These are phyloP conservation scores for Sporodiniella umbellata DNA, from an alignment of 371 early-diverging fungal genomes.

Conservation along the genomic window DNA sequence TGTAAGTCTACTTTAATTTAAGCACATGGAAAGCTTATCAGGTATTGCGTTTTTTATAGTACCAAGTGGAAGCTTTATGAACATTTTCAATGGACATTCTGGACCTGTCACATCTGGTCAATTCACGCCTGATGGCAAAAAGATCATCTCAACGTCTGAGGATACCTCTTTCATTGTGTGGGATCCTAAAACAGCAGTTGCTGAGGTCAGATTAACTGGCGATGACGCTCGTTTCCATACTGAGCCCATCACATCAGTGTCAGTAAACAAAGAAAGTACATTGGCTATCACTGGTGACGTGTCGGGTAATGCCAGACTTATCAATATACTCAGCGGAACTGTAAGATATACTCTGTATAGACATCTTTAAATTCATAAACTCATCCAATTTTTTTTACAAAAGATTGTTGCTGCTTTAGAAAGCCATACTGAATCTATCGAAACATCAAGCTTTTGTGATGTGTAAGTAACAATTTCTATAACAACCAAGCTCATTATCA, in stretches of 20 bases:
- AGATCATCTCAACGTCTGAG: conserved; percentile 83
- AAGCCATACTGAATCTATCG: conserved; percentile 74
- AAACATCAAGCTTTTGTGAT: conserved; percentile 72
- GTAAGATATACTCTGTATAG: conserved; percentile 29
- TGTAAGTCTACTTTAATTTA: conserved; percentile 27
- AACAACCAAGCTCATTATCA: background rate
- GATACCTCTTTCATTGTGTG: conserved; percentile 85
- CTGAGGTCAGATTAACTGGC: conserved; percentile 56
- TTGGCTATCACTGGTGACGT: conserved; percentile 80
- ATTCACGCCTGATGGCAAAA: conserved; percentile 86
- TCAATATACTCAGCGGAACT: conserved; percentile 69
- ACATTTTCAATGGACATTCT: conserved; percentile 88
- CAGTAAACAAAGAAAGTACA: conserved; percentile 71
- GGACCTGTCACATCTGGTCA: conserved; percentile 82
- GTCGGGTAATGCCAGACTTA: conserved; percentile 74
- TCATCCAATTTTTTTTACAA: background rate
- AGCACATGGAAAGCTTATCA: too few relatives aligned
- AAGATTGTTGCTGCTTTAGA: conserved; percentile 77
- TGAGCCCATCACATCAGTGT: conserved; percentile 76
- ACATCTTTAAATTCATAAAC: too few relatives aligned
- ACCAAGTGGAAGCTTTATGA: conserved; percentile 88
- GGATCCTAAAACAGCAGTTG: conserved; percentile 89
- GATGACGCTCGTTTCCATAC: conserved; percentile 88
- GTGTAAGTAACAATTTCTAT: conserved; percentile 28
- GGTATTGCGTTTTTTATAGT: conserved; percentile 39